phyloP scores from a whole-genome alignment of 352 stramenopile genomes.

The Aphanomyces stellatus region DNA sequence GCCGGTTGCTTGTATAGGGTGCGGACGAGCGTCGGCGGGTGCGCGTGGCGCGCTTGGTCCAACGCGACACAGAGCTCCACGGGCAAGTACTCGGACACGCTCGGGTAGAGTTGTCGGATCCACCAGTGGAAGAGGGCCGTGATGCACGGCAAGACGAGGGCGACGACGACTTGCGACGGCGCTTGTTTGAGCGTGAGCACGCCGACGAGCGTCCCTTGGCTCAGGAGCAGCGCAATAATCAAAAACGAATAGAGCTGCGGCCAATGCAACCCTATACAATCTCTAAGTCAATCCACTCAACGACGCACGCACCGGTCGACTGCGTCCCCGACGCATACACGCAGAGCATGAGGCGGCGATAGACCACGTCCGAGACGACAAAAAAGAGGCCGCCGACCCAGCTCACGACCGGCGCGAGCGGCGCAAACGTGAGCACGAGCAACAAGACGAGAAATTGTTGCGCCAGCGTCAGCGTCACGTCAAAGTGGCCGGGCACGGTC shows the following conservation, averaged over 20 bases:
- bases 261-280: conserved; percentile 27
- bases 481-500: conserved; percentile 43
- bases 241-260: conserved; percentile 58
- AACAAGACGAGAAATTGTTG: conserved; percentile 69
- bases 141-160: background rate
- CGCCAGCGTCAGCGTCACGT: conserved; percentile 46
- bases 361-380: conserved; percentile 51
- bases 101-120: conserved; percentile 12
- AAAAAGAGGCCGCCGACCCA: conserved; percentile 63
- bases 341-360: conserved; percentile 59
- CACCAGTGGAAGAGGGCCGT: conserved; percentile 17
- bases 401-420: conserved; percentile 59
- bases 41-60: background rate
- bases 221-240: conserved; percentile 48
- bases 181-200: conserved; percentile 53
- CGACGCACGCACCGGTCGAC: background rate
- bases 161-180: background rate
- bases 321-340: conserved; percentile 35
- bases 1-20: conserved; percentile 16
- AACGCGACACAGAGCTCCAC: conserved; percentile 13
- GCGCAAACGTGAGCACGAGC: conserved; percentile 58
- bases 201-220: conserved; percentile 53
- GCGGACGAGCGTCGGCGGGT: background rate
- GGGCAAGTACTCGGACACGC: conserved; percentile 12
- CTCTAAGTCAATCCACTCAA: background rate